Evolutionary conservation across 2,329 filamentous ascomycete species (phyloP), one percentile per base, ranked within the genome.

Genomic region (Herpomyces periplanetae): DNA sequence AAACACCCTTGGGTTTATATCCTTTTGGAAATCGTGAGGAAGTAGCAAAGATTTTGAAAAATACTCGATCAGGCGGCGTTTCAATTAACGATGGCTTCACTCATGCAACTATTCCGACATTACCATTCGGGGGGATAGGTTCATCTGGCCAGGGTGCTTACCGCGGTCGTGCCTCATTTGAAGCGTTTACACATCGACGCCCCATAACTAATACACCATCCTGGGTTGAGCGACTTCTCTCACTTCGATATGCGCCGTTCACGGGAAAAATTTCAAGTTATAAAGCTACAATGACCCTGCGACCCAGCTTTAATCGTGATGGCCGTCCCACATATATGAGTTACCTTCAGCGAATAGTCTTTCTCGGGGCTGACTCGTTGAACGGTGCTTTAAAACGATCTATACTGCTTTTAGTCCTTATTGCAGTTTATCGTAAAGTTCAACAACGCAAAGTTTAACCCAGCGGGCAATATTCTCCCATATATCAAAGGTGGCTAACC

Each of bases 61-160:
- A 43, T 23, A 47, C 43, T 2, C 41, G 43, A 17, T 47, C 43
- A n/a, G 45, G 45, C 7, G 45, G 45, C 20, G 45, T 42, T 16
- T 43, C 39, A 4, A 30, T 48, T 26, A 49, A 49, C 27, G 45
- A 49, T 33, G 48, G 52, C 20, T 62, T 55, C 35, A 59, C 62
- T 41, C 64, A 71, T 35, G 57, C 49, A 23, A 48, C 50, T 10
- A 49, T 80, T 25, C 49, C 53, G 13, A 65, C 58, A 2, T 43
- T 80, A 2, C 46, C 62, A 14, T 85, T 85, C 34, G 71, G 71
- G 26, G 69, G 69, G 29, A 61, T 85, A 4, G 69, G 71, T 26
- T 51, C 62, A 28, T 68, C 59, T 17, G 69, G 69, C 20, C 49
- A 50, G 24, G 69, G 69, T 24, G 43, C 52, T 12, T 84, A 84